Base-by-base conservation (phyloP, 129 eudicot species). In the Daucus carota region DNA sequence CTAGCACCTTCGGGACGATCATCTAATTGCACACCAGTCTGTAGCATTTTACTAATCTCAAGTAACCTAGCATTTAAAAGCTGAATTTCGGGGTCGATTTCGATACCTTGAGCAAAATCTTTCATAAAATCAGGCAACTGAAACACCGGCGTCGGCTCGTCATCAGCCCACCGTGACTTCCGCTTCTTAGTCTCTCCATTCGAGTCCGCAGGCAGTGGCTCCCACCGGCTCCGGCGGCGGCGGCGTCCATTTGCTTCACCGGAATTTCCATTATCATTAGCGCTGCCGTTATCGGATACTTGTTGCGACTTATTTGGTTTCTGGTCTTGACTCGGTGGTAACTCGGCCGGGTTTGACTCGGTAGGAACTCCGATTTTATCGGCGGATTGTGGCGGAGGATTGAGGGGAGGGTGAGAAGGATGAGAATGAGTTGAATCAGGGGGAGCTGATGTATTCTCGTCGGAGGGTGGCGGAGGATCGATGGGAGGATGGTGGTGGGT, bases 121-220 rank as follows among this genome's bases (percentile, higher is more conserved):
- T 90, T 90, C 97, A 92, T 92, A 81, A 92, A 92, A 83, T 92
- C 98, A 28, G 98, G 98, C 65, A 92, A 42, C 74, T 92, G 98
- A 72, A 88, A 77, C 44, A 78, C 84, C 2, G 90, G 90, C 72
- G 79, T 84, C 5, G 96, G 93, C 28, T 81, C 85, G 4, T 92
- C 98, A 44, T 90, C 96, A 31, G 93, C 91, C 98, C 98, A 92
- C 50, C 98, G 77, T 14, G 98, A 90, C 82, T 88, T 92, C 81
- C 98, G 73, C 89, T 92, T 92, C 85, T 87, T 88, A 10, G 70
- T 71, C 14, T 72, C 91, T 1, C 74, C 81, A 2, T 75, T 62
- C 0, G 69, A 48, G 45, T 79, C 87, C 13, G 38, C 70, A 1
- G 73, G 68, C 74, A 66, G 89, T 0, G 94, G 92, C 40, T 89